Base-by-base conservation (phyloP, 805 yeast genomes). In the Candida maris region DNA sequence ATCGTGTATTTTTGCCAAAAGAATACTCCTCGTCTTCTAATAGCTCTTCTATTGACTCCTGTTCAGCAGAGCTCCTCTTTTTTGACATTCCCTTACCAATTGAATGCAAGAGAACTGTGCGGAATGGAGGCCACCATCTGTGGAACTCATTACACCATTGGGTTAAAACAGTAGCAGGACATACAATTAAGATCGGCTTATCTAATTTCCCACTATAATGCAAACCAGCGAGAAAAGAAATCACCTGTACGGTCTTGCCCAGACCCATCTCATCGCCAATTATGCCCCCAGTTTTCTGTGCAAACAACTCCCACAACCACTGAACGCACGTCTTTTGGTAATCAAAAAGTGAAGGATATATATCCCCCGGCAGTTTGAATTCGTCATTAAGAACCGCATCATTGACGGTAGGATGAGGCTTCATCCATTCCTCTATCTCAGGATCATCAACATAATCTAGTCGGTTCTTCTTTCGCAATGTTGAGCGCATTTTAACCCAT, bases 121-220 rank as follows among this genome's bases (percentile, higher is more conserved):
- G 62, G 19, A 93, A 68, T 0, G 97, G 87, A 3, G 97, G 97
- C 97, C 97, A 93, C 98, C 98, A 93, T 33, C 81, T 75, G 50
- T 91, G 97, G 32, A 93, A 77, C 59, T 93, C 98, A 44, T 81
- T 82, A n/a, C 87, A 91, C 98, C 98, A 93, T 54, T 93, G 98
- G 42, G 79, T 83, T 71, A 93, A 66, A 0, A 93, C 97, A 0
- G 98, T 93, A 0, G 97, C 97, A 0, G 98, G 98, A 47, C 96
- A 94, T 0, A 93, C 96, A 27, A 93, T 70, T 23, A 93, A 54
- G 0, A 85, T 82, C 0, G 98, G 98, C 25, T 80, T 82, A 21
- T 76, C 73, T 2, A 91, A 64, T 39, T 75, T 64, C 0, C 82
- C 79, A 13, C 94, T 83, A 56, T 88, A 85, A 52, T 89, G 96